These are phyloP conservation scores for Coix lacrymajobi DNA, from an alignment of 176 grass and related monocot genomes.

Conservation along the genomic window DNA sequence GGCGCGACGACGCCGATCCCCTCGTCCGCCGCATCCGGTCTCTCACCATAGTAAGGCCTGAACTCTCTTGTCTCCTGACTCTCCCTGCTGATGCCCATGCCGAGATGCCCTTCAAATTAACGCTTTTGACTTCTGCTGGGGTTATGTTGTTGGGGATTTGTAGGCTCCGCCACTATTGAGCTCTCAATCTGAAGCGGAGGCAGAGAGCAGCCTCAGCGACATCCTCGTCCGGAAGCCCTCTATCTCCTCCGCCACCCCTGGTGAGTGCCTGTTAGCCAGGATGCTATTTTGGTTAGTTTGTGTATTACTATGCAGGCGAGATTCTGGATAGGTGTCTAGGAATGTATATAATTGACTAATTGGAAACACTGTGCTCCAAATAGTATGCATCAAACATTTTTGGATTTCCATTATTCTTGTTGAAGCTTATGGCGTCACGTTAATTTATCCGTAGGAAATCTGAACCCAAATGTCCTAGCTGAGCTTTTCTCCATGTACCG, in stretches of 20 bases:
- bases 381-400: background rate
- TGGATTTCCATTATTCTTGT: background rate
- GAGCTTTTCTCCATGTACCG: slow-evolving; percentile 77
- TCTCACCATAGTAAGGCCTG: slow-evolving; percentile 41
- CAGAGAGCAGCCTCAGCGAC: slow-evolving; percentile 62
- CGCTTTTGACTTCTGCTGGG: background rate
- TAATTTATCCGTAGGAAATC: slow-evolving; percentile 42
- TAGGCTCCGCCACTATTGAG: slow-evolving; percentile 63
- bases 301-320: background rate
- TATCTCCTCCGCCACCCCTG: slow-evolving; percentile 23
- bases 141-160: background rate
- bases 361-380: background rate
- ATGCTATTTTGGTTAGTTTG: background rate
- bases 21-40: slow-evolving; percentile 46
- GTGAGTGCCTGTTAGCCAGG: background rate
- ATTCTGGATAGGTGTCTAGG: background rate
- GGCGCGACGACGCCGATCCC: slow-evolving; percentile 36
- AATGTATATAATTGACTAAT: slow-evolving; percentile 1
- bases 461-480: slow-evolving; percentile 70
- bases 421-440: background rate
- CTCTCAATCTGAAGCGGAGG: slow-evolving; percentile 30
- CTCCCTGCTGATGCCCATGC: background rate
- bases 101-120: background rate
- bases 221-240: slow-evolving; percentile 62
- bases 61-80: background rate